These are phyloP conservation scores for Kodamaea leandrae DNA, from an alignment of 805 yeast genomes.

Conservation along the genomic window DNA sequence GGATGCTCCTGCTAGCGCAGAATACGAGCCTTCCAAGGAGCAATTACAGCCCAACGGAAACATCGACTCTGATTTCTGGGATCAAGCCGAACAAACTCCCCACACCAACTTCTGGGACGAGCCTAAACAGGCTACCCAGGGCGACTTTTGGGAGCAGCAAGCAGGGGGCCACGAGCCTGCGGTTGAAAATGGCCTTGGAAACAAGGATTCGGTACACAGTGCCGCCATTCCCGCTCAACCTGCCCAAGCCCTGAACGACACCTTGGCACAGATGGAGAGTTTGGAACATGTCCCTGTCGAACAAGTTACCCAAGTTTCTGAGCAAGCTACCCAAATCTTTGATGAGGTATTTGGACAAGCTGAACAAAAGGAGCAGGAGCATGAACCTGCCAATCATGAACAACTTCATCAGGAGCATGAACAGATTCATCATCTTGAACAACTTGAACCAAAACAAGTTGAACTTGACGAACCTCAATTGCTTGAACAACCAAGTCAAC, in stretches of 20 bases:
- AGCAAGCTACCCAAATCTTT: background rate
- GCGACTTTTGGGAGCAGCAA: background rate
- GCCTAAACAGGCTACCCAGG: background rate
- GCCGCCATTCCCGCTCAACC: no score
- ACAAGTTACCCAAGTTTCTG: background rate
- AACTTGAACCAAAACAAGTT: no score
- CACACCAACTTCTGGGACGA: background rate
- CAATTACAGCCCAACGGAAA: slow-evolving; percentile 10
- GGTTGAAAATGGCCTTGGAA: no score
- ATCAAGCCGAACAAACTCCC: background rate
- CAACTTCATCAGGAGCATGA: no score
- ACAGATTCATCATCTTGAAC: no score
- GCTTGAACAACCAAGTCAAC: no score
- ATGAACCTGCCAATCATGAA: background rate
- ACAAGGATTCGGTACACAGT: no score
- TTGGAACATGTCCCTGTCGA: background rate
- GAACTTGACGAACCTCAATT: no score
- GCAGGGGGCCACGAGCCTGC: background rate
- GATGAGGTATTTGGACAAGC: background rate
- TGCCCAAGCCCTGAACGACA: no score
- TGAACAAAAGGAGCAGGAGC: background rate
- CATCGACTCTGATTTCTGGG: slow-evolving; percentile 1
- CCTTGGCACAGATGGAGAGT: background rate
- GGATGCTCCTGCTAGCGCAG: background rate
- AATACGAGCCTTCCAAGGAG: slow-evolving; percentile 12